Percentiles rank a stretch among this genome's conserved stretches.
These are phyloP conservation scores for Alternaria viburni DNA, from an alignment of 2,329 filamentous ascomycete species.

Conservation along the genomic window DNA sequence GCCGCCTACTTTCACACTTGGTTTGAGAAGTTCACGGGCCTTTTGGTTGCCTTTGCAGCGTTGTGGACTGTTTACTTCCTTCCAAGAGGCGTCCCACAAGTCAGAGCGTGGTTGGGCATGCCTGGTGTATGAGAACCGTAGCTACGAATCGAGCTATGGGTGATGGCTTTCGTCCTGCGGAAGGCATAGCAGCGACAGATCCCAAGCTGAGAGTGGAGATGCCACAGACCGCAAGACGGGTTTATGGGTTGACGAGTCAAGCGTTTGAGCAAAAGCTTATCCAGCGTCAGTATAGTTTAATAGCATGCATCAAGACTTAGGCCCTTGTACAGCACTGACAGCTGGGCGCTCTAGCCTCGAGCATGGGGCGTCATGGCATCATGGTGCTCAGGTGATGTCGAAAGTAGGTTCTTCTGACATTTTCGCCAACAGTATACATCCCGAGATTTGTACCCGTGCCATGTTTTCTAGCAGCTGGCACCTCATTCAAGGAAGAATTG, in stretches of 20 bases:
- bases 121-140: slow-evolving; percentile 48
- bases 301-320: slow-evolving; percentile 1
- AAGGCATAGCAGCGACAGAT: background rate
- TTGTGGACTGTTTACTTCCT: slow-evolving; percentile 57
- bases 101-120: slow-evolving; percentile 55
- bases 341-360: background rate
- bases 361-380: background rate
- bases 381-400: no score
- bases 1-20: slow-evolving; percentile 98
- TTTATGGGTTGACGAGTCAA: background rate
- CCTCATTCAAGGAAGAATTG: background rate
- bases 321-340: background rate
- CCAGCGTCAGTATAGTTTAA: slow-evolving; percentile 4
- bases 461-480: background rate
- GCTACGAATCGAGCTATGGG: background rate
- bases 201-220: no score
- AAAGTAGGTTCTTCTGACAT: no score
- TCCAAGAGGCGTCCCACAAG: slow-evolving; percentile 52
- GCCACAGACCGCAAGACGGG: background rate
- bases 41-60: slow-evolving; percentile 55
- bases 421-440: background rate
- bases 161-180: background rate
- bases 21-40: slow-evolving; percentile 80
- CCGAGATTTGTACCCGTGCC: background rate
- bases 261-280: slow-evolving; percentile 1